A percentile compares a stretch with the other conserved stretches of the same genome.
These are phyloP conservation scores for Sclerospora graminicola DNA, from an alignment of 352 stramenopile species.

Conservation along the genomic window DNA sequence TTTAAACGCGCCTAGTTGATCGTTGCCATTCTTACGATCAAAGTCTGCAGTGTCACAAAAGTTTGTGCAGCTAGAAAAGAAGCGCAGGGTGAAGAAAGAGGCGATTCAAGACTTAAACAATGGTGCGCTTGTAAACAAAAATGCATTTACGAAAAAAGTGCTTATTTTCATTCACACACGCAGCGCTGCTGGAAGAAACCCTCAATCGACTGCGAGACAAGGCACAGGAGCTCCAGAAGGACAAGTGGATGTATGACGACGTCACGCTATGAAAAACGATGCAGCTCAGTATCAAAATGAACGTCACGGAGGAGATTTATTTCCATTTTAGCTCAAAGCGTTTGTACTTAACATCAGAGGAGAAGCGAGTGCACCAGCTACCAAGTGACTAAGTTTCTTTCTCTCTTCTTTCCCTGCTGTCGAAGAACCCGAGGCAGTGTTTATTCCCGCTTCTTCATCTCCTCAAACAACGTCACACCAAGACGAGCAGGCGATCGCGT, in stretches of 20 bases:
- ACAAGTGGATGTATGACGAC: slow-evolving; percentile 74
- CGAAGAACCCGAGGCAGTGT: background rate
- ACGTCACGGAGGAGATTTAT: background rate
- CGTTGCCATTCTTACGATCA: background rate
- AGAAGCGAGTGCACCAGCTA: slow-evolving; percentile 15
- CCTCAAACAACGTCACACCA: slow-evolving; percentile 94
- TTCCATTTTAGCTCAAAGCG: background rate
- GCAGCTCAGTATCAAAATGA: no score
- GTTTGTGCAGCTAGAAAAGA: slow-evolving; percentile 45
- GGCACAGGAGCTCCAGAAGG: slow-evolving; percentile 42
- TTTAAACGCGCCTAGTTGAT: background rate
- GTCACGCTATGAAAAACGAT: slow-evolving; percentile 26
- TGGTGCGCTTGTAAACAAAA: slow-evolving; percentile 13
- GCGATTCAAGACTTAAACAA: slow-evolving; percentile 34
- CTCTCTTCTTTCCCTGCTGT: slow-evolving; percentile 8
- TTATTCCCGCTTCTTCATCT: slow-evolving; percentile 83
- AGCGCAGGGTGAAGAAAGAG: slow-evolving; percentile 35
- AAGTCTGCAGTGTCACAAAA: slow-evolving; percentile 17
- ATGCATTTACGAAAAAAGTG: background rate
- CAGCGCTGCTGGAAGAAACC: slow-evolving; percentile 48
- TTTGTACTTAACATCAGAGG: slow-evolving; percentile 28
- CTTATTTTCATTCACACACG: background rate
- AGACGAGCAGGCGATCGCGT: slow-evolving; percentile 94
- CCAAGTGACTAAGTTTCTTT: slow-evolving; percentile 14
- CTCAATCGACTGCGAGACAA: slow-evolving; percentile 41